Evolutionary conservation across 257 asterid genomes (phyloP).

Genomic region (Asclepias syriaca): DNA sequence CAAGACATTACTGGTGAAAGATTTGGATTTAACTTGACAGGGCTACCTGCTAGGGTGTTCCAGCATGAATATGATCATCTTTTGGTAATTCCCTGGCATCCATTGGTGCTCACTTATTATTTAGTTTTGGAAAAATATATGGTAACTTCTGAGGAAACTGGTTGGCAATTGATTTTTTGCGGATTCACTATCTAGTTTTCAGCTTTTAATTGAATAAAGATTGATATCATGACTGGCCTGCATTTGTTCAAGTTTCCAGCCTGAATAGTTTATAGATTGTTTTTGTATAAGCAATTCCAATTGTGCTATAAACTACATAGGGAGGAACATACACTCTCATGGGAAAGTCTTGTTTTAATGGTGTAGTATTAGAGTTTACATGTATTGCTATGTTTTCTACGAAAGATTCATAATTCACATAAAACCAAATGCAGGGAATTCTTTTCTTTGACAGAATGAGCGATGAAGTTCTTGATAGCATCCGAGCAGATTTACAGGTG

Average conservation of each 20-base stretch:
- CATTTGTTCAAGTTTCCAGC: neutral
- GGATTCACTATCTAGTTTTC: neutral
- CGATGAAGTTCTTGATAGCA: conserved; percentile 69
- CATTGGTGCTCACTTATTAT: neutral
- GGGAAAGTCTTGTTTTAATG: too few species aligned
- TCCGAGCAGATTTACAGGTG: conserved; percentile 67
- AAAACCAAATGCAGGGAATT: conserved; percentile 61
- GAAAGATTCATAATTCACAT: neutral
- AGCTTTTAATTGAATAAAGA: neutral
- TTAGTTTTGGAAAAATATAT: neutral
- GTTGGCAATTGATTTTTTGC: neutral
- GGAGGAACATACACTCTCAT: neutral
- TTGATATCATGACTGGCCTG: neutral
- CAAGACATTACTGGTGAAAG: conserved; percentile 66
- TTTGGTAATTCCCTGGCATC: conserved; percentile 42
- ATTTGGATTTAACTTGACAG: conserved; percentile 61
- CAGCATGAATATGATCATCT: conserved; percentile 96
- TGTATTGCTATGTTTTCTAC: neutral
- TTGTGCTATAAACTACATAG: neutral
- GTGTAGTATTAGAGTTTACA: conserved; percentile 2
- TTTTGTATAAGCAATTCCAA: neutral
- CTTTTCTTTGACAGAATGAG: conserved; percentile 84
- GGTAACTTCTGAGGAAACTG: neutral
- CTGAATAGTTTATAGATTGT: neutral
- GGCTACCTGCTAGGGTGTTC: conserved; percentile 80